phyloP scores from a whole-genome alignment of 2,329 filamentous ascomycete species.

The Neocucurbitaria cava region DNA sequence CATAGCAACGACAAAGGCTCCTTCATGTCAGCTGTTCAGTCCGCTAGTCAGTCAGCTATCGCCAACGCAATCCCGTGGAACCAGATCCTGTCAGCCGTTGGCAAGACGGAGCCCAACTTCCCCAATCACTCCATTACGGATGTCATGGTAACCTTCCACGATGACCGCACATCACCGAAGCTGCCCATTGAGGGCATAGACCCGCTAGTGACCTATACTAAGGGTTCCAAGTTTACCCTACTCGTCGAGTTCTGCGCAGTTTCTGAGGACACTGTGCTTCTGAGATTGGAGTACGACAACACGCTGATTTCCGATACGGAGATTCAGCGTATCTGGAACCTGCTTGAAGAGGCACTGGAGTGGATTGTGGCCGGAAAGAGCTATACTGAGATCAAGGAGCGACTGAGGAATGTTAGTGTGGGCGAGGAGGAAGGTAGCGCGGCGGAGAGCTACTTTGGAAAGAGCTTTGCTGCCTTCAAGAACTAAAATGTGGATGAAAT shows the following conservation, averaged over 20 bases:
- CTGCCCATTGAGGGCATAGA: conserved; percentile 15
- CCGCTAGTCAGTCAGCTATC: conserved; percentile 31
- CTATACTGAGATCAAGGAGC: conserved; percentile 1
- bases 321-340: conserved; percentile 1
- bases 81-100: conserved; percentile 16
- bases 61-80: conserved; percentile 42
- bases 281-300: conserved; percentile 17
- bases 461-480: neutral
- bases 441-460: conserved; percentile 1
- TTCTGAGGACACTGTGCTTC: conserved; percentile 1
- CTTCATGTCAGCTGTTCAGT: conserved; percentile 19
- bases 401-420: neutral
- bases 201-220: conserved; percentile 5
- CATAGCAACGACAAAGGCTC: neutral
- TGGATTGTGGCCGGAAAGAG: conserved; percentile 1
- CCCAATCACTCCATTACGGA: conserved; percentile 15
- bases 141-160: conserved; percentile 36
- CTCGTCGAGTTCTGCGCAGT: conserved; percentile 23
- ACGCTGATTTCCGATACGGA: conserved; percentile 2
- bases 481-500: neutral
- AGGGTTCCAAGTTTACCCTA: conserved; percentile 29
- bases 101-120: neutral
- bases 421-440: neutral
- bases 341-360: conserved; percentile 1
- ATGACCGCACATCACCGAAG: neutral